A percentile compares a stretch with the other conserved stretches of the same genome.
Conservation (phyloP, 495 filamentous ascomycete genomes). For the Penicillium steckii region DNA sequence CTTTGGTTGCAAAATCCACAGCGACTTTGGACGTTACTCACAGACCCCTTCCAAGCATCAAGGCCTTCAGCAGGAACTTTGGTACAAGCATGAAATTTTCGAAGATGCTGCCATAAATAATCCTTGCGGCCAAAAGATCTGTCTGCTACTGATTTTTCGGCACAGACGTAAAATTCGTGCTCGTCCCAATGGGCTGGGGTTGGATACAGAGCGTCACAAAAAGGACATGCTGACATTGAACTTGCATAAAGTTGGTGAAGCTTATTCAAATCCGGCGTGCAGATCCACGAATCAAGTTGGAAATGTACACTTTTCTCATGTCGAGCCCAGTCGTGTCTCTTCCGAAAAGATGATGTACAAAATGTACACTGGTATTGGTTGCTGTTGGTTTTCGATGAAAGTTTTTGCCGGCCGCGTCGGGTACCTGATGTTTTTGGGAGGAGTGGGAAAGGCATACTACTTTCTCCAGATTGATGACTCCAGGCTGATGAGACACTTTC, state of each 20-base stretch:
- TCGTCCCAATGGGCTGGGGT: slow-evolving; percentile 60
- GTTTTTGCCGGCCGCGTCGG: slow-evolving; percentile 46
- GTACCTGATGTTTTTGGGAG: slow-evolving; percentile 4
- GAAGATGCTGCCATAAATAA: slow-evolving; percentile 77
- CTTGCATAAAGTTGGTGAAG: slow-evolving; percentile 10
- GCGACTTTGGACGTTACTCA: slow-evolving; percentile 59
- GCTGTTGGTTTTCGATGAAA: slow-evolving; percentile 48
- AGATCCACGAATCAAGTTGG: slow-evolving; percentile 76
- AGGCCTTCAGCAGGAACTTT: slow-evolving; percentile 60
- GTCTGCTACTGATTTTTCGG: slow-evolving; percentile 59
- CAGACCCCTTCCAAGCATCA: slow-evolving; percentile 65
- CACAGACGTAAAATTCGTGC: slow-evolving; percentile 71
- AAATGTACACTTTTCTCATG: slow-evolving; percentile 82
- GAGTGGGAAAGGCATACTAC: slow-evolving; percentile 22
- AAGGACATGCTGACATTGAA: slow-evolving; percentile 55
- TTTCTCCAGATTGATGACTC: slow-evolving; percentile 48
- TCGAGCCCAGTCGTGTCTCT: slow-evolving; percentile 81
- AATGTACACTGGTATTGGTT: slow-evolving; percentile 79
- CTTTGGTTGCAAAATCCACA: slow-evolving; percentile 68
- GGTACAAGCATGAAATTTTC: slow-evolving; percentile 68
- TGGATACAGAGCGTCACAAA: slow-evolving; percentile 62
- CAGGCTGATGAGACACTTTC: slow-evolving; percentile 36
- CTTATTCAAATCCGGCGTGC: slow-evolving; percentile 35
- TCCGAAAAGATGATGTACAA: slow-evolving; percentile 76
- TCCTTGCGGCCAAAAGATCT: slow-evolving; percentile 84